phyloP scores from a whole-genome alignment of 768 basidiomycete genomes.

The Stropharia rugosoannulata region DNA sequence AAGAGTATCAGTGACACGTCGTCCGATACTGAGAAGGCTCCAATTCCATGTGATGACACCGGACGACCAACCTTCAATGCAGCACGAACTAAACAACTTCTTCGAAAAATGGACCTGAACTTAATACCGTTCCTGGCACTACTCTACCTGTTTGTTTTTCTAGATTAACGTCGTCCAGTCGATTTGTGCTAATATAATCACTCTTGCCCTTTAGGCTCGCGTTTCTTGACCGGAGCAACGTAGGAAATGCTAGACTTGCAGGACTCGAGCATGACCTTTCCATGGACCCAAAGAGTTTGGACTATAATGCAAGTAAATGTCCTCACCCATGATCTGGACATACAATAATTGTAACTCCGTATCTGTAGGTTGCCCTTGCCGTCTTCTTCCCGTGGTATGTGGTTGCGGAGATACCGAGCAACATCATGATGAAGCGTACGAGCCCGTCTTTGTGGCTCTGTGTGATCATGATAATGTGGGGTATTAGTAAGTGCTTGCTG shows the following conservation, averaged over 20 bases:
- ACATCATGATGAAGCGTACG: conserved; percentile 33
- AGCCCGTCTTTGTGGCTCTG: conserved; percentile 32
- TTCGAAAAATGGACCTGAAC: conserved; percentile 32
- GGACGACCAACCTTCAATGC: conserved; percentile 16
- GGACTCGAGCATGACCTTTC: conserved; percentile 24
- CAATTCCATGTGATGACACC: conserved; percentile 3
- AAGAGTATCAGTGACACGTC: neutral
- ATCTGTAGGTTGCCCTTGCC: conserved; percentile 18
- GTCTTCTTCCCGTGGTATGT: conserved; percentile 33
- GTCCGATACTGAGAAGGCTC: conserved; percentile 13
- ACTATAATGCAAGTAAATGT: conserved; percentile 18
- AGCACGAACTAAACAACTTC: conserved; percentile 12
- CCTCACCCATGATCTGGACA: neutral
- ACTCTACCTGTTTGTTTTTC: conserved; percentile 25
- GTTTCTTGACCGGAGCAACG: conserved; percentile 30
- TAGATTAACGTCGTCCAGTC: neutral
- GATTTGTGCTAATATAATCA: neutral
- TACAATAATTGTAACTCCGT: neutral
- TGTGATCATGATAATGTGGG: conserved; percentile 32
- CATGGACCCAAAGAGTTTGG: conserved; percentile 21
- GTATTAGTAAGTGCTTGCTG: conserved; percentile 21
- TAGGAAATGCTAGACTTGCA: conserved; percentile 31
- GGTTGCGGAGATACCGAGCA: conserved; percentile 30
- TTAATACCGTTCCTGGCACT: conserved; percentile 30
- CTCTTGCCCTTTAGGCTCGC: conserved; percentile 21